Evolutionary conservation across 805 yeast genomes (phyloP).

Genomic region (Metschnikowia cerradonensis): DNA sequence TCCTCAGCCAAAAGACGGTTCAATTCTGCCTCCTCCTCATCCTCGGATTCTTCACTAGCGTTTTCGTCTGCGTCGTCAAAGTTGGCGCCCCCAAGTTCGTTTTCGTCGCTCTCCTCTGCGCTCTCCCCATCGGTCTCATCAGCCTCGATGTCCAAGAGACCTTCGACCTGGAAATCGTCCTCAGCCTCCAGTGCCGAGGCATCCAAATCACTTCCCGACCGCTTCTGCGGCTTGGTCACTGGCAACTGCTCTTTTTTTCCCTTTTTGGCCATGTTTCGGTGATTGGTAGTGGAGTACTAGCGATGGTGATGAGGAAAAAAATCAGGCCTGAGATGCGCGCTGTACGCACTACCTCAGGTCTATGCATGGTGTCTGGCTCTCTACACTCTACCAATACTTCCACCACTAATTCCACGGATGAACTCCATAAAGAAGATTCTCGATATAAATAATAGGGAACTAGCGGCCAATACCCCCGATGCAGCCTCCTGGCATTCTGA

Average conservation of each 20-base stretch:
- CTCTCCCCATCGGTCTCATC: constrained; percentile 11
- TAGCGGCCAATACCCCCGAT: constrained; percentile 53
- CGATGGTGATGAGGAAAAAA: constrained; percentile 9
- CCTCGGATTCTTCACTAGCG: constrained; percentile 8
- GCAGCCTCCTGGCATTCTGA: constrained; percentile 89
- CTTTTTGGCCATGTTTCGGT: constrained; percentile 13
- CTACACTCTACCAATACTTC: background rate
- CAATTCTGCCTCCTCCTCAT: constrained; percentile 51
- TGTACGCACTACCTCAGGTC: constrained; percentile 1
- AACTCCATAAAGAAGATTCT: constrained; percentile 44
- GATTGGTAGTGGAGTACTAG: background rate
- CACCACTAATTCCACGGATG: constrained; percentile 19
- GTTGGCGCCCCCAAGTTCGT: constrained; percentile 5
- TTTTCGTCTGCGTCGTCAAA: constrained; percentile 6
- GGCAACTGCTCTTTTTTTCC: constrained; percentile 4
- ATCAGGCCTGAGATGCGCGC: constrained; percentile 6
- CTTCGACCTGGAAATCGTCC: constrained; percentile 14
- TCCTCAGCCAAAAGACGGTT: constrained; percentile 55
- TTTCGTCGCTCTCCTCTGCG: background rate
- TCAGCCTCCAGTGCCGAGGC: constrained; percentile 8
- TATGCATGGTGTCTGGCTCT: background rate
- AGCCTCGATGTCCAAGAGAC: constrained; percentile 15
- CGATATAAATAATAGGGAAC: constrained; percentile 61
- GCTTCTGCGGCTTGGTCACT: constrained; percentile 10
- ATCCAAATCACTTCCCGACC: constrained; percentile 12